Percentiles rank a stretch among this genome's conserved stretches.
Conservation (phyloP, 257 asterid genomes). For the Solanum clarkiae region DNA sequence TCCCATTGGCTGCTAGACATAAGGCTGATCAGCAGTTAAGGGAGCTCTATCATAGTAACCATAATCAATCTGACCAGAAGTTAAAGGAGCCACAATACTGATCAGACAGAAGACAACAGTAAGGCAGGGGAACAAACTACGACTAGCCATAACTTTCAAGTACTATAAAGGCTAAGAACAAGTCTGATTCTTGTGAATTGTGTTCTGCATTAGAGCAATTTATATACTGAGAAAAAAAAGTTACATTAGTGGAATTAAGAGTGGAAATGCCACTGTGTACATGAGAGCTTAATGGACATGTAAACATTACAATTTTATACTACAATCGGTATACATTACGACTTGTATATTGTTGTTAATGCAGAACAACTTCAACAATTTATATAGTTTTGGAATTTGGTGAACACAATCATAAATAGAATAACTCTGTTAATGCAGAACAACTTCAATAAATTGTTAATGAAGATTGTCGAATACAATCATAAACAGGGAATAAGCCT, state of each 20-base stretch:
- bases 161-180: not conserved
- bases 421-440: no score
- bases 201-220: slow-evolving; percentile 3
- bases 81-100: not conserved
- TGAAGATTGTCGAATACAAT: no score
- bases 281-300: slow-evolving; percentile 23
- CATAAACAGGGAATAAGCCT: no score
- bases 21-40: no score
- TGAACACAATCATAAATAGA: no score
- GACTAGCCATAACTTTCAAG: slow-evolving; percentile 18
- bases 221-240: slow-evolving; percentile 19
- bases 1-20: no score
- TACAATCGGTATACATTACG: not conserved
- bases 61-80: slow-evolving; percentile 14
- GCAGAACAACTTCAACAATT: no score
- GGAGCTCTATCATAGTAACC: slow-evolving; percentile 35
- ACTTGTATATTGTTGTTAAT: no score
- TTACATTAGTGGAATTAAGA: slow-evolving; percentile 21
- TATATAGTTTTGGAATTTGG: no score
- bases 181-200: not conserved
- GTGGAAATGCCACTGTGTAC: slow-evolving; percentile 52
- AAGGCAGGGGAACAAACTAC: not conserved
- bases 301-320: not conserved
- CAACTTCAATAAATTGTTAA: no score
- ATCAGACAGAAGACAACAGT: slow-evolving; percentile 2